Conservation (phyloP, 768 basidiomycete species). For the Chalciporus sphaerocephalus region DNA sequence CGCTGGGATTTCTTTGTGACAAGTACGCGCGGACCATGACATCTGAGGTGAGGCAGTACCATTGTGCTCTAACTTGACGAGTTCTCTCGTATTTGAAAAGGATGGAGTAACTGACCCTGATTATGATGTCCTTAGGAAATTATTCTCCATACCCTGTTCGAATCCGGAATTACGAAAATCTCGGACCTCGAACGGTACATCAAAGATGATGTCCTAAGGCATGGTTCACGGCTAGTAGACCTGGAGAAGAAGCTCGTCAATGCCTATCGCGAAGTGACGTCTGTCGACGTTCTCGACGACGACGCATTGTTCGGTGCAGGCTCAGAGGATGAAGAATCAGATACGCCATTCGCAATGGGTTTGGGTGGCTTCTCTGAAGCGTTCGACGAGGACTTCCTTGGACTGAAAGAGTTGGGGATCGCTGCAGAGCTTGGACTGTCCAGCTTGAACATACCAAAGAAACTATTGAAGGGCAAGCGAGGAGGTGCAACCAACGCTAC, state of each 20-base stretch:
- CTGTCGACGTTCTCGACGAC: conserved; percentile 45
- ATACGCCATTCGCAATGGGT: conserved; percentile 69
- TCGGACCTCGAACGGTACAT: conserved; percentile 84
- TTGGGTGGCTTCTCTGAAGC: conserved; percentile 73
- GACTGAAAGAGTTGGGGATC: conserved; percentile 82
- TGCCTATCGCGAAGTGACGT: conserved; percentile 71
- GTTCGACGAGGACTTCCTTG: conserved; percentile 91
- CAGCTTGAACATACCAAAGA: conserved; percentile 73
- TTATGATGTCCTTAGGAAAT: conserved; percentile 64
- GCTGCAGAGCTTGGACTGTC: conserved; percentile 80
- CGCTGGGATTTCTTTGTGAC: conserved; percentile 76
- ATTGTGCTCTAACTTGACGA: not conserved
- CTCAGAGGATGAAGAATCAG: conserved; percentile 60
- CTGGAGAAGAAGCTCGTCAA: conserved; percentile 82
- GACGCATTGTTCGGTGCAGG: conserved; percentile 44
- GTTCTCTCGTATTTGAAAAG: not conserved
- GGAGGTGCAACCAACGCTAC: conserved; percentile 37
- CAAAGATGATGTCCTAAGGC: conserved; percentile 80
- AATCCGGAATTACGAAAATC: conserved; percentile 76
- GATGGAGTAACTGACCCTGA: conserved; percentile 8
- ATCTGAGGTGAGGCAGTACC: conserved; percentile 64
- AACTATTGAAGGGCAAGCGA: conserved; percentile 64
- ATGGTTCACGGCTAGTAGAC: conserved; percentile 71
- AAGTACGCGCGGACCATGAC: conserved; percentile 79
- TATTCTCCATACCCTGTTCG: conserved; percentile 84